Evolutionary conservation across 345 rosid genomes (phyloP).

Genomic region (Acer yangbiense): DNA sequence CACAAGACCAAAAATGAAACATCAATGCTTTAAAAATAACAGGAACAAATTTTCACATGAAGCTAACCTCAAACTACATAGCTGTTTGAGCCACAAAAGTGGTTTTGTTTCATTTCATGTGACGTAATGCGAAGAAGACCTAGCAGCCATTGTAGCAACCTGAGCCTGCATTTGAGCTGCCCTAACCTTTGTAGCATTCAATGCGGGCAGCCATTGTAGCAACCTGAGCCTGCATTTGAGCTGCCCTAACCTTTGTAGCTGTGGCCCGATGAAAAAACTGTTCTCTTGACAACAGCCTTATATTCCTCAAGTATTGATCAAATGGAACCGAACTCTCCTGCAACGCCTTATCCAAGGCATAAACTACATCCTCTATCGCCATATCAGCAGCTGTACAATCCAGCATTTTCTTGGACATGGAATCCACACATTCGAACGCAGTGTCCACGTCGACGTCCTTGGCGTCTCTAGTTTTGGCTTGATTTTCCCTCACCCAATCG

Average conservation of each 20-base stretch:
- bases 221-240: slow-evolving; percentile 93
- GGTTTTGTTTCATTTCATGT: slow-evolving; percentile 12
- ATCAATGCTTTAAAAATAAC: not conserved
- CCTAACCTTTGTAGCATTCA: slow-evolving; percentile 62
- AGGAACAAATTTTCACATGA: slow-evolving; percentile 17
- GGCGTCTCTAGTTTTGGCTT: slow-evolving; percentile 39
- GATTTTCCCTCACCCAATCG: slow-evolving; percentile 68
- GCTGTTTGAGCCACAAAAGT: not conserved
- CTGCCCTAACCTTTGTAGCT: slow-evolving; percentile 68
- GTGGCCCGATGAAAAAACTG: slow-evolving; percentile 90
- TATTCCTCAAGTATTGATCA: slow-evolving; percentile 86
- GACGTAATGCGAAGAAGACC: slow-evolving; percentile 40
- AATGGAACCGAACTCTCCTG: slow-evolving; percentile 67
- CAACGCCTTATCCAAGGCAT: slow-evolving; percentile 71
- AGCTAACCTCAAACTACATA: slow-evolving; percentile 23
- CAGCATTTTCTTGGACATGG: slow-evolving; percentile 76
- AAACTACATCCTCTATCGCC: slow-evolving; percentile 86
- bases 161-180: slow-evolving; percentile 87
- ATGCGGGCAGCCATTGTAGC: slow-evolving; percentile 63
- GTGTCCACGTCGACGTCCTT: slow-evolving; percentile 53
- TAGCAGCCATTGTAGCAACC: slow-evolving; percentile 80
- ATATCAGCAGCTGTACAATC: slow-evolving; percentile 75
- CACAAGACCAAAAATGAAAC: slow-evolving; percentile 9
- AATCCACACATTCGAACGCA: slow-evolving; percentile 57
- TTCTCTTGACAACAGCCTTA: slow-evolving; percentile 86